These are phyloP conservation scores for Metroxylon sagu DNA, from an alignment of 176 grass and related monocot genomes.

Conservation along the genomic window DNA sequence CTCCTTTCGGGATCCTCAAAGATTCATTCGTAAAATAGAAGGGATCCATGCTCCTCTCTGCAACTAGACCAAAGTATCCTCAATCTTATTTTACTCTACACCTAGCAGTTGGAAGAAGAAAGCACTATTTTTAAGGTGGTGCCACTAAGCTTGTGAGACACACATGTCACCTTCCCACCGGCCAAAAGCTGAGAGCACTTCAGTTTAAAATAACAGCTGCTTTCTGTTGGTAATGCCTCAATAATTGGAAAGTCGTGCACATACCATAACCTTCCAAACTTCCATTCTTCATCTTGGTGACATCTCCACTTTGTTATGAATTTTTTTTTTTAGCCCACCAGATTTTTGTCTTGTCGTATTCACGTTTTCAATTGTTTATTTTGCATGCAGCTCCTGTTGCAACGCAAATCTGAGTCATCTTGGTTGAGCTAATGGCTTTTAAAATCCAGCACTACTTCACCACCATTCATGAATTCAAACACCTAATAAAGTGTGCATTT, in stretches of 20 bases:
- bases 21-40: too few species aligned
- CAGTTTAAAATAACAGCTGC: background rate
- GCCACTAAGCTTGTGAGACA: too few species aligned
- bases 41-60: too few species aligned
- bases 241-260: conserved; percentile 21
- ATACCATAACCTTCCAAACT: background rate
- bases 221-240: conserved; percentile 13
- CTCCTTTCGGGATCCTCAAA: too few species aligned
- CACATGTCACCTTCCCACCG: too few species aligned
- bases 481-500: conserved; percentile 6
- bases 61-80: too few species aligned
- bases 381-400: too few species aligned
- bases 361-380: background rate
- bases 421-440: conserved; percentile 8
- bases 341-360: conserved; percentile 31
- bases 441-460: background rate
- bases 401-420: conserved; percentile 17
- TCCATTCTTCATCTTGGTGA: conserved; percentile 6
- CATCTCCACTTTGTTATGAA: conserved; percentile 19
- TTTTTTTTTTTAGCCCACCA: conserved; percentile 20
- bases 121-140: too few species aligned
- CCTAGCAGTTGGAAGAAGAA: too few species aligned
- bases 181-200: background rate
- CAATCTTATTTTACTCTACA: too few species aligned
- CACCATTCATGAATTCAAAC: conserved; percentile 5